These are phyloP conservation scores for Aspergillus uvarum DNA, from an alignment of 2,329 filamentous ascomycete species.

Conservation along the genomic window DNA sequence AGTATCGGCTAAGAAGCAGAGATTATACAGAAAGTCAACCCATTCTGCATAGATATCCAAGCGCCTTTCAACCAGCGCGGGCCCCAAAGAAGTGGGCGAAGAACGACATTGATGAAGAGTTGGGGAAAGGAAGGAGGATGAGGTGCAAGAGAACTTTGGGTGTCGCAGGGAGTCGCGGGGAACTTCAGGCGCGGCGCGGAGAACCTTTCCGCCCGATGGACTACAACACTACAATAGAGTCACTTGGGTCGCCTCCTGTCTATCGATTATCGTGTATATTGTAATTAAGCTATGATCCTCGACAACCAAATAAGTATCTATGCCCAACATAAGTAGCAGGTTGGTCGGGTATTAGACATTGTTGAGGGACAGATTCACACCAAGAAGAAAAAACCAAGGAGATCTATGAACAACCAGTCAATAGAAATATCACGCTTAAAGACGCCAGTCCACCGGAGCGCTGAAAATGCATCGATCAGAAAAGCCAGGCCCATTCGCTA, in stretches of 20 bases:
- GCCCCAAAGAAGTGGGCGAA: not conserved
- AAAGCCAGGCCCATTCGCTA: conserved; percentile 7
- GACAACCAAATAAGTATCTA: not conserved
- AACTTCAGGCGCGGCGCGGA: conserved; percentile 1
- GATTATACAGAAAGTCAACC: not conserved
- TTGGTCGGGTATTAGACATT: conserved; percentile 17
- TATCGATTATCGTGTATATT: not conserved
- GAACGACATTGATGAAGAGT: not conserved
- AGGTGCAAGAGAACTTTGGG: not conserved
- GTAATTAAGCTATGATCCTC: not conserved
- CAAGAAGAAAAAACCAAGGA: conserved; percentile 9
- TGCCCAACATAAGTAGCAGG: conserved; percentile 8
- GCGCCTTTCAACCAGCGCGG: not conserved
- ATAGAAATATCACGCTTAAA: not conserved
- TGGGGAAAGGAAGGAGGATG: not conserved
- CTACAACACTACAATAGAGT: not conserved
- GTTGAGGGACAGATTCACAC: not conserved
- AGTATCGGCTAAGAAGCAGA: not conserved
- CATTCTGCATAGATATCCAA: not conserved
- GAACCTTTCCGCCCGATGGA: not conserved
- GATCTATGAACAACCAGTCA: conserved; percentile 14
- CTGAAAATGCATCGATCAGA: conserved; percentile 23
- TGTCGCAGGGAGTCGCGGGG: conserved; percentile 5
- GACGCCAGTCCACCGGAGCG: conserved; percentile 25
- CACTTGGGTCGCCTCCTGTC: not conserved